Evolutionary conservation across 306 rosid species (phyloP), one percentile per base, ranked within the genome.

Genomic region (Citrullus colocynthis): DNA sequence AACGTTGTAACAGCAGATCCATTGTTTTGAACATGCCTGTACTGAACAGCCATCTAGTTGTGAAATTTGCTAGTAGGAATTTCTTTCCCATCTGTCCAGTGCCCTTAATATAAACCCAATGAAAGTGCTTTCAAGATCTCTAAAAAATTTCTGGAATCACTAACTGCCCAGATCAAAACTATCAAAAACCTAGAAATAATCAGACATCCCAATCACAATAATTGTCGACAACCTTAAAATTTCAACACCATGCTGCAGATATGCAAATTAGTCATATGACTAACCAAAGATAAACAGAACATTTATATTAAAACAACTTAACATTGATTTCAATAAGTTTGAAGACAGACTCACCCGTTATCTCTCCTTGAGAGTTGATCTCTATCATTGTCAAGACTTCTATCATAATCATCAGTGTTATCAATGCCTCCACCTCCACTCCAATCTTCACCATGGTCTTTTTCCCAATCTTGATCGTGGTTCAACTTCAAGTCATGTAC

Each of bases 341-440:
- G 0, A 34, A 20, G 76, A 79, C 13, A 41, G 58, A 76, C 88
- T 83, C 84, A 95, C 99, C 87, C 85, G 24, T 77, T 86, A 83
- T 80, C 80, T 85, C 93, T 86, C 83, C 88, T 88, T 4, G 86
- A 55, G 37, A 48, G 80, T 42, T 82, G 86, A 73, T 81, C 82
- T 79, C 82, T 83, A 65, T 85, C 91, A 78, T 59, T 80, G 32
- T 78, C 91, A 75, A 81, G 82, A 75, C 79, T 77, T 78, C 48
- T 82, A 75, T 82, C 88, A 70, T 69, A 86, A 76, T 66, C 85
- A 37, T 87, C 87, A 76, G 65, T 61, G 82, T 83, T 80, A 42
- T 88, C 93, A 84, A 81, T 77, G 79, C 90, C 85, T 85, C 82
- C 74, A 18, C 82, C 89, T 34, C 51, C 73, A 7, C 82, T 82